These are phyloP conservation scores for Nicotiana otophora DNA, from an alignment of 257 asterid species.

Conservation along the genomic window DNA sequence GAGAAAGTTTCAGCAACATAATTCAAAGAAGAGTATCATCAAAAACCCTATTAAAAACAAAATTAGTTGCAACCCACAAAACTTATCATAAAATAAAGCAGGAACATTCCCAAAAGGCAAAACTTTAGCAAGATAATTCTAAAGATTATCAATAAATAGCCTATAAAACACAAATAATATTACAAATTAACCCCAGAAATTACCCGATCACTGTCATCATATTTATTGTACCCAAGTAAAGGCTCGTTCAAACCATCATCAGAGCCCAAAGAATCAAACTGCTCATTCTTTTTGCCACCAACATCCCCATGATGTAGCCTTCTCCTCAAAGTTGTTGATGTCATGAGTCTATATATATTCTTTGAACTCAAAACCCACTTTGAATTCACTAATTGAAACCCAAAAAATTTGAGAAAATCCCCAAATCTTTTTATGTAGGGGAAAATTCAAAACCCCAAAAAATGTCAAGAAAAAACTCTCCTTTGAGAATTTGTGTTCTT, in stretches of 20 bases:
- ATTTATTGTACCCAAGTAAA: constrained; percentile 43
- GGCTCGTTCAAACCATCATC: constrained; percentile 67
- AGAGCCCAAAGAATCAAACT: constrained; percentile 41
- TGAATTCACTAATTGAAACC: neutral
- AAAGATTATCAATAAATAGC: neutral
- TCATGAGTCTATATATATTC: constrained; percentile 27
- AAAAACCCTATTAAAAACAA: neutral
- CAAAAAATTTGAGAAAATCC: neutral
- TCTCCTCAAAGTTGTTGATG: constrained; percentile 71
- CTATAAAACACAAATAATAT: neutral
- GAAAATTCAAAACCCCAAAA: neutral
- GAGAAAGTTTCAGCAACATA: neutral
- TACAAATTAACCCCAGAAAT: neutral
- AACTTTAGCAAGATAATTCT: neutral
- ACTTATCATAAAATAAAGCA: neutral
- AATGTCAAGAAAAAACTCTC: neutral
- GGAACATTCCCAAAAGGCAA: neutral
- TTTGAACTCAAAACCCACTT: constrained; percentile 9
- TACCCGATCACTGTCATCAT: constrained; percentile 45
- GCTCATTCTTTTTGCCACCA: constrained; percentile 53
- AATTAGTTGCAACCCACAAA: neutral
- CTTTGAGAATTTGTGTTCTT: neutral
- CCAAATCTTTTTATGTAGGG: neutral
- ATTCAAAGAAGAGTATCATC: neutral
- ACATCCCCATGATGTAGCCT: constrained; percentile 75